Evolutionary conservation across 768 basidiomycete species (phyloP), one percentile per base, ranked within the genome.

Genomic region (Mrakia gelida): DNA sequence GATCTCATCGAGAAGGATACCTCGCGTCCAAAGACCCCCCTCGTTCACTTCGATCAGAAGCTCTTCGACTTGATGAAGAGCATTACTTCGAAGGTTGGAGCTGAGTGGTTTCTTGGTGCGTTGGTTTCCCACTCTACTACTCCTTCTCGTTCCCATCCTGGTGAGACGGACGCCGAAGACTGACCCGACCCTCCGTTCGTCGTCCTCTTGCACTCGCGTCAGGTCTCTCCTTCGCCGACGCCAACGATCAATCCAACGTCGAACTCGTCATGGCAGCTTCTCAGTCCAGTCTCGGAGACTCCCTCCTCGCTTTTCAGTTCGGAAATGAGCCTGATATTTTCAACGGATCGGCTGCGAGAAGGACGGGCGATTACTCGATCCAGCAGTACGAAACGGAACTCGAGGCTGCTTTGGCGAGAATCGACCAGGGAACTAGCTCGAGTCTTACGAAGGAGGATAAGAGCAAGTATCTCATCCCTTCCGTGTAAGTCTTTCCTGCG

Each of bases 261-360:
- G 71, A 52, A 54, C 49, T 54, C 21, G 71, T 54, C 7, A 34
- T 54, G 49, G 18, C 11, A 32, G 32, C 34, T 26, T 28, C 71
- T 3, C 28, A 73, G 49, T 32, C 52, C 4, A 73, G 32, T 34
- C 71, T 73, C 28, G 71, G 71, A 15, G 16, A 41, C 28, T 28
- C n/a, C 2, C 52, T 73, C 15, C 52, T 56, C 15, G 52, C 49
- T 23, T 32, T 54, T 28, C 52, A 73, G 30, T 34, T 73, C 30
- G 45, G 49, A 32, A 73, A 73, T 30, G 71, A 73, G 32, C 49
- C 71, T 32, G 71, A 73, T 26, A 45, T 73, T 3, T 73, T 54
- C 71, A 15, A n/a, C 16, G 30, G 9, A 3, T 73, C 71, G 5
- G 52, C 71, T 21, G 30, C 16, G 10, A 49, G 71, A 7, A 15